Base-by-base conservation (phyloP, 148 eudicot species). In the Gaultheria prostrata region DNA sequence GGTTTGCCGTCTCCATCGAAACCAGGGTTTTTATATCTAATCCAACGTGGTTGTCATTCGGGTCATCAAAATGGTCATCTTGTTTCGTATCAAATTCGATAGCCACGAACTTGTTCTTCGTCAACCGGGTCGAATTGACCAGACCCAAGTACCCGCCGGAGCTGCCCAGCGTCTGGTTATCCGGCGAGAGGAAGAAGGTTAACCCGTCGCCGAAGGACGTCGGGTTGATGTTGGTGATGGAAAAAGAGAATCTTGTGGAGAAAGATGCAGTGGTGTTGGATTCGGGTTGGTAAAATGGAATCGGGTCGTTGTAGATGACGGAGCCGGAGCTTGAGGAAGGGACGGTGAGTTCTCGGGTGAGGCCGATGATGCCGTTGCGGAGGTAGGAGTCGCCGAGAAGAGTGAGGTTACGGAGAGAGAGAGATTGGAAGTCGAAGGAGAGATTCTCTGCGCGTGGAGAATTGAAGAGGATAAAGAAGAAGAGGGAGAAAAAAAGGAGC, bases 111-210 rank as follows among this genome's bases (percentile, higher is more conserved):
- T 88, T 89, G 85, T 91, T 94, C 88, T 93, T 90, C 79, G 93
- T 90, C 84, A 89, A 78, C 8, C 83, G 90, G 30, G 93, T 81
- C 3, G 95, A 90, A 77, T 97, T 94, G 1, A 92, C 91, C 69
- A 97, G 94, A 24, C 99, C 98, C 76, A 96, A 69, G 79, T 85
- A 94, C 77, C 98, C 95, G 30, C 98, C 99, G 0, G 95, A 85
- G 81, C 94, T 92, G 0, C 98, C 98, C 8, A 97, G 78, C 24
- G 92, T 90, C 73, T 70, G 82, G 80, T 93, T 92, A 43, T 84
- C 86, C 10, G 97, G 92, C 12, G 97, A 89, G 14, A 97, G 84
- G 83, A 97, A 94, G 90, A 97, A 97, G 0, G 95, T 39, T 18
- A 97, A 74, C 0, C 99, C 99, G 48, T 93, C 97, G 8, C 99